Percentiles rank a stretch among this genome's conserved stretches.
Conservation (phyloP, 2,329 filamentous ascomycete species). For the Colletotrichum sp. region DNA sequence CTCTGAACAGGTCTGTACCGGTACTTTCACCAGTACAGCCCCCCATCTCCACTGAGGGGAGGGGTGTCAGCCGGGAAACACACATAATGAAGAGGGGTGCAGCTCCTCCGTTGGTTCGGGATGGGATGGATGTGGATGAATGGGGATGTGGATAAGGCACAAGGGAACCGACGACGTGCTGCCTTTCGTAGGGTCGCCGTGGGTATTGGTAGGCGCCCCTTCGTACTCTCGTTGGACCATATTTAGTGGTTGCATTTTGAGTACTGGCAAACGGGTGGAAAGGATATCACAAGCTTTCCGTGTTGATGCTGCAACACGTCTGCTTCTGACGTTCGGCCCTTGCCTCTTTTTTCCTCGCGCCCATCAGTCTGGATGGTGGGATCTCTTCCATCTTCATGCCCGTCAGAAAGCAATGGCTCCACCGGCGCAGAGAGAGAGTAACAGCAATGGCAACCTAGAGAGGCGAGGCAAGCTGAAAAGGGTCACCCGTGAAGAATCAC, state of each 20-base stretch:
- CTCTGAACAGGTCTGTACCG: background rate
- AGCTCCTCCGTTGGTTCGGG: background rate
- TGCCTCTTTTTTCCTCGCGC: background rate
- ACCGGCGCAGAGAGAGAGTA: background rate
- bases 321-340: background rate
- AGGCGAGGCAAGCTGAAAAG: background rate
- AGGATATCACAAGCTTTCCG: background rate
- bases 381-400: background rate
- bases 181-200: background rate
- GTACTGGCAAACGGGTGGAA: background rate
- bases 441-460: background rate
- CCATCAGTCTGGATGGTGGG: background rate
- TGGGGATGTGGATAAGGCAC: conserved; percentile 1
- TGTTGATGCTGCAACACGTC: background rate
- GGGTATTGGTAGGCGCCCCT: background rate
- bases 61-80: background rate
- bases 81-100: background rate
- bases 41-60: background rate
- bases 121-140: conserved; percentile 16
- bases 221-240: background rate
- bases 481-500: conserved; percentile 6
- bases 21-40: background rate
- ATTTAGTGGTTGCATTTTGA: background rate
- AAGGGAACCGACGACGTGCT: background rate
- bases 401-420: background rate